phyloP scores from a whole-genome alignment of 352 stramenopile genomes.

The Lagenidium giganteum region DNA sequence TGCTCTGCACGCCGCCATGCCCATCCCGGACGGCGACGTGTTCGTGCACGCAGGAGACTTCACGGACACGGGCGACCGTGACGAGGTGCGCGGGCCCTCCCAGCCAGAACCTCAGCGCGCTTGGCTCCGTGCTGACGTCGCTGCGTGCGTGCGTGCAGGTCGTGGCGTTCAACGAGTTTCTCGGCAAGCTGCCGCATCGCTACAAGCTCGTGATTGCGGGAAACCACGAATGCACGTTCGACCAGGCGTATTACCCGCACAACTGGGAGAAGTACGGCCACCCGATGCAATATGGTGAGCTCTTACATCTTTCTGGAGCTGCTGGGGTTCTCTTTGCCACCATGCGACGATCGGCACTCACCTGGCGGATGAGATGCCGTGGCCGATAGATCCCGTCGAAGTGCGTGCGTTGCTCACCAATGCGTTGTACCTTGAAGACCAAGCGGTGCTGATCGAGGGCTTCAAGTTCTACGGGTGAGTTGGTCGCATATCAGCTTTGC shows the following conservation, averaged over 20 bases:
- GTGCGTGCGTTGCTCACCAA: conserved; percentile 73
- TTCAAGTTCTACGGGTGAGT: conserved; percentile 70
- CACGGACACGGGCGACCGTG: conserved; percentile 60
- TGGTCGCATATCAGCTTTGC: too few species aligned
- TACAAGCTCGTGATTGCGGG: conserved; percentile 79
- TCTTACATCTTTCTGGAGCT: neutral
- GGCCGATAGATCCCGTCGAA: conserved; percentile 50
- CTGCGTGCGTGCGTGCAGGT: conserved; percentile 7
- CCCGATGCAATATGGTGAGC: conserved; percentile 39
- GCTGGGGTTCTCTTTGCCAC: too few species aligned
- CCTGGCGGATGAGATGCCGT: too few species aligned
- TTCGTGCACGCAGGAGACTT: conserved; percentile 90
- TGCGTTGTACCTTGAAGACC: conserved; percentile 71
- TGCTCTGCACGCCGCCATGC: conserved; percentile 32
- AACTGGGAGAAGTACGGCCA: conserved; percentile 78
- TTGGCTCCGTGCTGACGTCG: neutral
- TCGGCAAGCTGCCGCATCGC: conserved; percentile 56
- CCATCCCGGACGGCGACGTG: conserved; percentile 72
- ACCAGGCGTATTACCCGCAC: conserved; percentile 55
- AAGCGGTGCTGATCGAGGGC: conserved; percentile 64
- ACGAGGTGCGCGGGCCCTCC: conserved; percentile 25
- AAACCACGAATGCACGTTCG: conserved; percentile 83
- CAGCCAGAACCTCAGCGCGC: neutral
- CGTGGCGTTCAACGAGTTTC: conserved; percentile 65
- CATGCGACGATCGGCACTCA: too few species aligned